phyloP scores from a whole-genome alignment of 2,329 filamentous ascomycete species.

The Cucurbitaria berberidis region DNA sequence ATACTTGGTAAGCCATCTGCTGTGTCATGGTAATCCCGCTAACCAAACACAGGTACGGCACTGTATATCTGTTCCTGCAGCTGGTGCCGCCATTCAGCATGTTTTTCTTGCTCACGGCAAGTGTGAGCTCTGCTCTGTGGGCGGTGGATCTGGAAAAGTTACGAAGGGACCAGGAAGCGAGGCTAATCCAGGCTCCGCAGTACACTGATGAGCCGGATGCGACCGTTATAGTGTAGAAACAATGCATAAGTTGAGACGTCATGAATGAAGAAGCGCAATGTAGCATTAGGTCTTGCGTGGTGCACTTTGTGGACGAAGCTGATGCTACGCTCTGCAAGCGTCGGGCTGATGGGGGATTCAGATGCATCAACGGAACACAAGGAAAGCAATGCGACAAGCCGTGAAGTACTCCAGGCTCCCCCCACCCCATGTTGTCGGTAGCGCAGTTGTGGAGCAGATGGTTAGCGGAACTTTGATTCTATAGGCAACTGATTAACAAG shows the following conservation, averaged over 20 bases:
- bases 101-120: conserved; percentile 88
- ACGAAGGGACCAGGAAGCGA: conserved; percentile 34
- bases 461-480: no score
- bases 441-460: no score
- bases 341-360: no score
- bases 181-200: conserved; percentile 18
- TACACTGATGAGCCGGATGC: conserved; percentile 42
- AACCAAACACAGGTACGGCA: conserved; percentile 70
- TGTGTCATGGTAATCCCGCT: not conserved
- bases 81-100: conserved; percentile 92
- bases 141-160: conserved; percentile 72
- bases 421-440: no score
- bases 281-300: not conserved
- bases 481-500: no score
- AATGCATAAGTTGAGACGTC: not conserved
- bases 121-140: conserved; percentile 86
- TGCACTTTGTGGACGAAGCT: no score
- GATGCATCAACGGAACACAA: no score
- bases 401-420: no score
- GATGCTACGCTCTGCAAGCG: no score
- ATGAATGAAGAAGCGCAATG: not conserved
- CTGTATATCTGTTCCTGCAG: conserved; percentile 80
- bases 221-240: conserved; percentile 17
- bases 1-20: conserved; percentile 68
- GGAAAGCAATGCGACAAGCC: no score